Evolutionary conservation across 129 eudicot species (phyloP), one percentile per base, ranked within the genome.

Genomic region (Pseudognaphalium luteoalbum): DNA sequence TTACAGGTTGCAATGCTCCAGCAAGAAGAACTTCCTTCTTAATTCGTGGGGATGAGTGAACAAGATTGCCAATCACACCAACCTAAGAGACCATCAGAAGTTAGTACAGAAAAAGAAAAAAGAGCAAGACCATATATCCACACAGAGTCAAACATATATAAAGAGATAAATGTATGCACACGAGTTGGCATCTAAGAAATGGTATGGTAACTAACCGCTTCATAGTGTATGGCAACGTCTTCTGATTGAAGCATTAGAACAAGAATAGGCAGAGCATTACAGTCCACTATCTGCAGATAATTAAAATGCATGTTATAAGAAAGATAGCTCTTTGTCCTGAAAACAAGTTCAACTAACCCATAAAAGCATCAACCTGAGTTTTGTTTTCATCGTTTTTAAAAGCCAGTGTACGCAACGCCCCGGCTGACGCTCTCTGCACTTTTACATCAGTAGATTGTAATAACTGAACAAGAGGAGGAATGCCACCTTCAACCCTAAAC

Each of bases 1-100:
- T 95, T 9, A 95, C 99, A 80, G 99, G 99, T 64, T 95, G 99
- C 85, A 95, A 72, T 60, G 99, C 99, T 82, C 99, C 99, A 54
- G 97, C 97, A 74, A 81, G 85, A 39, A 95, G 97, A 78, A 95
- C 99, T 78, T 89, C 91, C 76, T 88, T 91, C 87, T 95, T 95
- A 61, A 95, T 95, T 63, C 80, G 74, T 29, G 96, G 95, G 19
- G 99, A 95, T 61, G 99, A 95, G 81, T 95, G 99, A 20, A 95
- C 99, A 77, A 95, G 82, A 82, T 95, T 95, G 62, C 99, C 99
- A 67, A 95, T 95, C 32, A 95, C 97, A 70, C 99, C 99, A 85
- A 95, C 99, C 99, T 95, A n/a, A 75, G 17, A 75, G 1, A 73
- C 75, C 71, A 50, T 60, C 22, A 54, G 2, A 72, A 51, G 69